Base-by-base conservation (phyloP, 208 protist genomes). In the Trypanosoma boissoni region DNA sequence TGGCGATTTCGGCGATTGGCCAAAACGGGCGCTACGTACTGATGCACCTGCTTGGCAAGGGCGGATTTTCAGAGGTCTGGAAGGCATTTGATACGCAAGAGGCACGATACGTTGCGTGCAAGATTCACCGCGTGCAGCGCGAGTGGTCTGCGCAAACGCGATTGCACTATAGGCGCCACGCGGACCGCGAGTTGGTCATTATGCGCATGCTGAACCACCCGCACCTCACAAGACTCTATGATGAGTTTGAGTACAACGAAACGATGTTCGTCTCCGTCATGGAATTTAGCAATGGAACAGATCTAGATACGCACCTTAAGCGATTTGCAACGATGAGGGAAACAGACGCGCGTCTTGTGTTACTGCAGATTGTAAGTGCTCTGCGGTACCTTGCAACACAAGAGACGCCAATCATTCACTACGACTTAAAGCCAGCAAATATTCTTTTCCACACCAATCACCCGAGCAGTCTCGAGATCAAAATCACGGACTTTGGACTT, bases 401-500 rank as follows among this genome's bases (percentile, higher is more conserved):
- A 44, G 53, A 75, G 37, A 71, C 77, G 36, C 91, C 85, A 6
- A 82, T 98, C 65, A 96, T 97, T 32, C 92, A 97, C 72, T 97
- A 94, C 61, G 92, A 97, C 59, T 76, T 97, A 34, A 97, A 97
- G 72, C 83, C 86, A n/a, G 85, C 69, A 0, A 95, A 95, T 53
- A 80, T 95, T 46, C 51, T 92, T 18, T 78, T 93, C 42, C 61
- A 91, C 55, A 72, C 84, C 7, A 73, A 75, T 36, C 77, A 91
- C 39, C 39, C 82, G 12, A 76, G 41, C 31, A 77, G 83, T 37
- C 60, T 87, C 4, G 81, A 88, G 14, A 87, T 98, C n/a, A 97
- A 98, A 65, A 96, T 99, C 29, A 98, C 95, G 10, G 97, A 99
- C 76, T 99, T 99, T 88, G 97, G 97, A 8, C 83, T 99, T 14